Conservation (phyloP, 768 basidiomycete genomes). For the Lactifluus piperatus region DNA sequence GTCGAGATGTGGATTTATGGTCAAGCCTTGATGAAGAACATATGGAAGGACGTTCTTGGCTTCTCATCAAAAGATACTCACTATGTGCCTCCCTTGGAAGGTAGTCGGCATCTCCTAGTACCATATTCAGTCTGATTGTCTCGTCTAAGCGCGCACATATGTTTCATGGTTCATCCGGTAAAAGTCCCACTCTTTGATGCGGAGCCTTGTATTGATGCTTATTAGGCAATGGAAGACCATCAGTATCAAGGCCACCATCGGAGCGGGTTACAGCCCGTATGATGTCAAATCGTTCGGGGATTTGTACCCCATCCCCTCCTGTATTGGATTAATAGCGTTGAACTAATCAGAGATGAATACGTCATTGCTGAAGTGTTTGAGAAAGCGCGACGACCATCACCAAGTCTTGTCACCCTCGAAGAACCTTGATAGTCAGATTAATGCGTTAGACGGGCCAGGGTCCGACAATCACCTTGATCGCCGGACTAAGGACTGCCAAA, state of each 20-base stretch:
- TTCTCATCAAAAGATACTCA: constrained; percentile 69
- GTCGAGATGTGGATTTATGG: constrained; percentile 78
- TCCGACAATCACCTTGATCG: constrained; percentile 75
- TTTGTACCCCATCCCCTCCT: constrained; percentile 26
- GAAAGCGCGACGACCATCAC: constrained; percentile 62
- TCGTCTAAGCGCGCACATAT: constrained; percentile 62
- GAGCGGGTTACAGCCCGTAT: constrained; percentile 59
- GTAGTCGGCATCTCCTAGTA: constrained; percentile 28
- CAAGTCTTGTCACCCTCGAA: constrained; percentile 58
- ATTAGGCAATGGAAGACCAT: constrained; percentile 81
- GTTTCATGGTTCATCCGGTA: constrained; percentile 74
- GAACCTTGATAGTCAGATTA: constrained; percentile 76
- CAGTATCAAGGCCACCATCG: constrained; percentile 77
- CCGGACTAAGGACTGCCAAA: constrained; percentile 72
- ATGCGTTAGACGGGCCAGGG: constrained; percentile 76
- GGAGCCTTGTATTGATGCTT: neutral
- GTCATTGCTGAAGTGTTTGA: constrained; percentile 60
- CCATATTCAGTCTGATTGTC: neutral
- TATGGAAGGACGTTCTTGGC: constrained; percentile 69
- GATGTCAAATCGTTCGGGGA: constrained; percentile 74
- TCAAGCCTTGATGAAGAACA: constrained; percentile 57
- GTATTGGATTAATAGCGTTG: neutral
- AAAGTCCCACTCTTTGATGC: constrained; percentile 1
- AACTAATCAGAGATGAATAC: constrained; percentile 45
- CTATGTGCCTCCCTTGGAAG: constrained; percentile 81